These are phyloP conservation scores for Neurospora cerealis DNA, from an alignment of 495 filamentous ascomycete genomes.

Conservation along the genomic window DNA sequence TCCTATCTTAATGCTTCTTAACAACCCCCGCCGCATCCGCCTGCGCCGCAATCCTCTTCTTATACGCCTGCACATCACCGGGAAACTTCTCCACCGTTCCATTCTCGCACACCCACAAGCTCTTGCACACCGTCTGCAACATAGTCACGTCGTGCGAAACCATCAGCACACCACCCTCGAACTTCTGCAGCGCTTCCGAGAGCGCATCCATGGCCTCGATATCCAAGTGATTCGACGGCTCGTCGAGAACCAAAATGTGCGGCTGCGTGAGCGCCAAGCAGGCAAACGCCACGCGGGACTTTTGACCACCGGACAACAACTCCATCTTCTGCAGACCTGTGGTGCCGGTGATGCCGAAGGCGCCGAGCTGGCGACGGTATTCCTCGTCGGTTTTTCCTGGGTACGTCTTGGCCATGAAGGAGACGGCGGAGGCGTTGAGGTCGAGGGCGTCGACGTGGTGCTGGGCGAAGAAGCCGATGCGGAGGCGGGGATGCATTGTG, in stretches of 20 bases:
- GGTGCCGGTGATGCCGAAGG: slow-evolving; percentile 96
- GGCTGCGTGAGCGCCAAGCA: slow-evolving; percentile 87
- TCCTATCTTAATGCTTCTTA: slow-evolving; percentile 33
- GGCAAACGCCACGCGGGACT: slow-evolving; percentile 94
- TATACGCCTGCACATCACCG: slow-evolving; percentile 93
- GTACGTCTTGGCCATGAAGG: slow-evolving; percentile 90
- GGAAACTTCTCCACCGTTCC: slow-evolving; percentile 95
- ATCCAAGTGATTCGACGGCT: slow-evolving; percentile 96
- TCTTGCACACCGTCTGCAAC: slow-evolving; percentile 85
- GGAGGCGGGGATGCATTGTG: slow-evolving; percentile 73
- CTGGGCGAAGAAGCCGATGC: slow-evolving; percentile 95
- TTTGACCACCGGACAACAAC: slow-evolving; percentile 91
- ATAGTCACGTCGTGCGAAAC: slow-evolving; percentile 99
- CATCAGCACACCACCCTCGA: slow-evolving; percentile 94
- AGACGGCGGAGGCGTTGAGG: slow-evolving; percentile 75
- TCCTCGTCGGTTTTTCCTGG: slow-evolving; percentile 91
- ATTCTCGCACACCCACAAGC: slow-evolving; percentile 91
- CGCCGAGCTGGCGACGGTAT: slow-evolving; percentile 89
- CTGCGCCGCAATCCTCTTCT: slow-evolving; percentile 88
- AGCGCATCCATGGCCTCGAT: slow-evolving; percentile 99
- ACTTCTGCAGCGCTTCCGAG: slow-evolving; percentile 67
- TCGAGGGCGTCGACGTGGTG: slow-evolving; percentile 98
- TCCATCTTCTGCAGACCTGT: slow-evolving; percentile 96
- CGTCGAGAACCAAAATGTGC: slow-evolving; percentile 95
- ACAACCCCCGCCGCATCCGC: slow-evolving; percentile 83